A percentile compares a stretch with the other conserved stretches of the same genome.
Evolutionary conservation across 768 basidiomycete genomes (phyloP).

Genomic region (Ramaria sp.): DNA sequence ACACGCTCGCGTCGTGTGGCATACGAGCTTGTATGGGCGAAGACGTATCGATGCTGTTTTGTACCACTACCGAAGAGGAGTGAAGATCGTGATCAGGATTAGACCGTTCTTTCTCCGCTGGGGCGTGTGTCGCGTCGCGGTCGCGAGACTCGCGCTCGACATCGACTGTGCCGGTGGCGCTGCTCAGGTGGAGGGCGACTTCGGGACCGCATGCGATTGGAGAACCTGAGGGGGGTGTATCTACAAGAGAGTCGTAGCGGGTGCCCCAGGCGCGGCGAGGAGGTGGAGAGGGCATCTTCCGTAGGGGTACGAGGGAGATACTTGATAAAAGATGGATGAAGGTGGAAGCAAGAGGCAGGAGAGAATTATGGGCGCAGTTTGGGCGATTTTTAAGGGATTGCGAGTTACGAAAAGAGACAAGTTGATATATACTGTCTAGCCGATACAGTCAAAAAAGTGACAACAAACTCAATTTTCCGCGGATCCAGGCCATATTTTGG

Average conservation of each 20-base stretch:
- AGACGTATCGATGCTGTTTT: neutral
- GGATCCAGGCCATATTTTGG: neutral
- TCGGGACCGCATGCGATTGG: constrained; percentile 21
- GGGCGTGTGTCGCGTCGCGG: neutral
- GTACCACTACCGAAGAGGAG: neutral
- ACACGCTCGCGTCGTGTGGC: constrained; percentile 71
- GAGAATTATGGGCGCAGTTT: constrained; percentile 7
- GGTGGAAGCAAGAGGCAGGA: constrained; percentile 14
- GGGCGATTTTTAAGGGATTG: neutral
- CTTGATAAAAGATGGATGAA: neutral
- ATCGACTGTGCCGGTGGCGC: constrained; percentile 2
- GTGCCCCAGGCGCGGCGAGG: constrained; percentile 54
- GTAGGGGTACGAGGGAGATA: constrained; percentile 2
- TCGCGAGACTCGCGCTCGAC: neutral
- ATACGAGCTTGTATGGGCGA: constrained; percentile 15
- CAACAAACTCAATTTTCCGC: neutral
- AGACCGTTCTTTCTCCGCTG: constrained; percentile 7
- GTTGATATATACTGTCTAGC: neutral
- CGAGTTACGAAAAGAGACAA: neutral
- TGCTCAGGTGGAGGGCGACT: constrained; percentile 15
- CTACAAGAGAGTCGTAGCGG: constrained; percentile 55
- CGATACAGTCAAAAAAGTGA: neutral
- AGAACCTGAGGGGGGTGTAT: constrained; percentile 34
- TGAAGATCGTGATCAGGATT: neutral
- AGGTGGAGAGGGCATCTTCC: constrained; percentile 35